Evolutionary conservation across 495 filamentous ascomycete species (phyloP), one percentile per base, ranked within the genome.

Genomic region (Mycothermus thermophilus): DNA sequence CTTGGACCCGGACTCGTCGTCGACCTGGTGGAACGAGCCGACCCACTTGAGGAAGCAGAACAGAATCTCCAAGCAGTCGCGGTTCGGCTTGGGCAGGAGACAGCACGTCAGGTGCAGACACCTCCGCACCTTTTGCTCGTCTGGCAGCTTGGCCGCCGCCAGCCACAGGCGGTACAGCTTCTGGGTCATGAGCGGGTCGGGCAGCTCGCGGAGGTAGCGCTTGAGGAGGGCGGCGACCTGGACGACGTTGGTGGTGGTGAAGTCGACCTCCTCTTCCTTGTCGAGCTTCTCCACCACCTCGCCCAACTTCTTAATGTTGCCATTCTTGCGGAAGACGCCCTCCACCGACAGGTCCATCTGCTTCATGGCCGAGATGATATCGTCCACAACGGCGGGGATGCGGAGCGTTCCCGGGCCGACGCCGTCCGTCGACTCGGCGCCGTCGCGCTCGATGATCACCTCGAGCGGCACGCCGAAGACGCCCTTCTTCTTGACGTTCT

Each of bases 281-380:
- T 99, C 88, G 34, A 96, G 80, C 44, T 74, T 62, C 26, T 88
- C 83, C 18, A 79, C 74, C 13, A 92, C 60, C 35, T 94, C 86
- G 42, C 80, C 81, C 17, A 96, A 67, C 32, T 83, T 78, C 48
- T 80, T 79, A 53, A 99, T 95, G 51, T 95, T 96, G 39, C 90
- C 90, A 50, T 95, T 99, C 67, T 99, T 99, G 35, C 90, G 80
- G 72, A 99, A 99, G 30, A 99, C 88, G 49, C 92, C 92, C 52
- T 99, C 90, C 6, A 96, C 83, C 12, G 85, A 93, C 69, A 99
- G 93, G 58, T 99, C 90, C 86, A 96, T 99, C 51, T 84, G 88
- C 42, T 83, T 76, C 83, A 99, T 90, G 18, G 87, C 83, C 4
- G 81, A 81, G 10, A 96, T 74, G 17, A 86, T 74, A 48, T 96